These are phyloP conservation scores for Ceriops zippeliana DNA, from an alignment of 345 rosid genomes.

Conservation along the genomic window DNA sequence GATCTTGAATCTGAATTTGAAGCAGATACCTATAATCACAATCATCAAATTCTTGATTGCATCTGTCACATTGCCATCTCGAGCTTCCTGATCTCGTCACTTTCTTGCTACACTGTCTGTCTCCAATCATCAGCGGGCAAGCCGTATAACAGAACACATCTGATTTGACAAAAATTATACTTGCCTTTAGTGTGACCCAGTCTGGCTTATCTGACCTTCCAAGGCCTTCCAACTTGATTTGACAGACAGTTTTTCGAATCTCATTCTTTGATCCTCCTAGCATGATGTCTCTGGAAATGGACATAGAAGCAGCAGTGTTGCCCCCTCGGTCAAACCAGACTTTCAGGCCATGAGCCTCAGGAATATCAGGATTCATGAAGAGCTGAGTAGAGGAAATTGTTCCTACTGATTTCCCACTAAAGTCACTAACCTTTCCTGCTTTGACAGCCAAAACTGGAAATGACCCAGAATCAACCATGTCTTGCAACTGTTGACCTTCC, in stretches of 20 bases:
- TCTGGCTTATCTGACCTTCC: conserved; percentile 90
- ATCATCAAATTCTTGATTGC: conserved; percentile 81
- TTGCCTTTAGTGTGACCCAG: conserved; percentile 73
- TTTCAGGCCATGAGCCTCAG: conserved; percentile 57
- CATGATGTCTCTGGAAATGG: conserved; percentile 69
- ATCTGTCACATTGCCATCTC: conserved; percentile 79
- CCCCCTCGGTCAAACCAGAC: conserved; percentile 83
- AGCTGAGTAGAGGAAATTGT: conserved; percentile 81
- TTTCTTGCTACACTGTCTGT: conserved; percentile 79
- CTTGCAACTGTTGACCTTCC: conserved; percentile 79
- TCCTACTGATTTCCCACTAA: conserved; percentile 79
- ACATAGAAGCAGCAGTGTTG: conserved; percentile 45
- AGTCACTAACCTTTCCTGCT: conserved; percentile 83
- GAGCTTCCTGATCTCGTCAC: conserved; percentile 51
- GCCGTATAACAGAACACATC: conserved; percentile 86
- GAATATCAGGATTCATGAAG: conserved; percentile 73
- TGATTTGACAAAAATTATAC: conserved; percentile 62
- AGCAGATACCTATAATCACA: conserved; percentile 89
- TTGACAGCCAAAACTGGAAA: conserved; percentile 78
- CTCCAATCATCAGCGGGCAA: conserved; percentile 85
- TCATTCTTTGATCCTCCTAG: conserved; percentile 57
- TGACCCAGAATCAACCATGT: conserved; percentile 59
- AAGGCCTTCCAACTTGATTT: conserved; percentile 86
- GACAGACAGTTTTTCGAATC: conserved; percentile 59
- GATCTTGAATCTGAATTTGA: conserved; percentile 87